Percentiles rank a stretch among this genome's conserved stretches.
Conservation (phyloP, 108 stramenopile genomes). For the Chaetoceros tenuissimus region DNA sequence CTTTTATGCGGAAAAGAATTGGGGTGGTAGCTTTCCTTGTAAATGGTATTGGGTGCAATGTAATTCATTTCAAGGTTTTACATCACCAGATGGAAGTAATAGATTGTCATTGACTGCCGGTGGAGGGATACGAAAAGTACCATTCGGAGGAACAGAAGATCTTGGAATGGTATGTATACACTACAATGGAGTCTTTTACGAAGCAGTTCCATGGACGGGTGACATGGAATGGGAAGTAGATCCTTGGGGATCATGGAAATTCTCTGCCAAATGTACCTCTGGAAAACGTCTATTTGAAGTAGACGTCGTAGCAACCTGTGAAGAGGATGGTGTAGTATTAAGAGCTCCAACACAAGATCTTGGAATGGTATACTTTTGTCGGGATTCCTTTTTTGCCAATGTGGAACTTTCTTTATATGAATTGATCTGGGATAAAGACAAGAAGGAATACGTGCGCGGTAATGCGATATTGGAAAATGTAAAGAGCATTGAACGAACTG, state of each 20-base stretch:
- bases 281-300: conserved; percentile 54
- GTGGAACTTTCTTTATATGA: conserved; percentile 57
- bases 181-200: conserved; percentile 65
- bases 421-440: conserved; percentile 42
- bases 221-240: conserved; percentile 74
- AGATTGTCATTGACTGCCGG: conserved; percentile 67
- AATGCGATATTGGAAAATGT: conserved; percentile 40
- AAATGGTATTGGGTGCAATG: conserved; percentile 90
- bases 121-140: conserved; percentile 67
- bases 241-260: conserved; percentile 64
- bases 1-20: conserved; percentile 90
- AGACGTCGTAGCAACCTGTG: conserved; percentile 44
- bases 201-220: conserved; percentile 82
- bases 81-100: background rate
- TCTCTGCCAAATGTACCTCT: conserved; percentile 41
- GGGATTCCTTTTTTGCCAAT: conserved; percentile 66
- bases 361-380: conserved; percentile 78
- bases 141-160: conserved; percentile 54
- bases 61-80: conserved; percentile 70
- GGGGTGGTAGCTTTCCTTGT: conserved; percentile 72
- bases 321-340: conserved; percentile 53
- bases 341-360: conserved; percentile 74
- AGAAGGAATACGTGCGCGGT: conserved; percentile 36
- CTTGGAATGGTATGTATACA: conserved; percentile 72
- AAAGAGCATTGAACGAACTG: conserved; percentile 27